These are phyloP conservation scores for Linnemannia hyalina DNA, from an alignment of 192 early-diverging fungal genomes.

Conservation along the genomic window DNA sequence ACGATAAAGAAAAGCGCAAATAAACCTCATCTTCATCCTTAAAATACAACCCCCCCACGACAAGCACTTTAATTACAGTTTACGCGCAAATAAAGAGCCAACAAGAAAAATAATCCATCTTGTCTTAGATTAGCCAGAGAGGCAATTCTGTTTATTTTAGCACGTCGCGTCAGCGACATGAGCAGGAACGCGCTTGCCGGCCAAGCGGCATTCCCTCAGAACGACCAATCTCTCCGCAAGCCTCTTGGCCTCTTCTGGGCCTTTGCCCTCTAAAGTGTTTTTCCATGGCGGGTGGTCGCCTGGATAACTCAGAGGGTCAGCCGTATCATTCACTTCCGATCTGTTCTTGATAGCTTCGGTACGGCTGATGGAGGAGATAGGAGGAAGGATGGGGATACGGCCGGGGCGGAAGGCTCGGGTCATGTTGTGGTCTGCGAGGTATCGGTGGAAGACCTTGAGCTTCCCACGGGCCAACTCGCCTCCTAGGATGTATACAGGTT, in stretches of 20 bases:
- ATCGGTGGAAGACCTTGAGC: constrained; percentile 49
- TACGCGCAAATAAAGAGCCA: background rate
- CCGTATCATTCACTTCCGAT: constrained; percentile 6
- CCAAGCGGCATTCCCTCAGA: constrained; percentile 31
- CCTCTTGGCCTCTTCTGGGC: constrained; percentile 29
- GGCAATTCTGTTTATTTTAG: background rate
- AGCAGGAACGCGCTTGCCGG: constrained; percentile 29
- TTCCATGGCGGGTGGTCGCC: constrained; percentile 48
- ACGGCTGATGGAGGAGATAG: background rate
- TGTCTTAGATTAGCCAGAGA: too few relatives aligned
- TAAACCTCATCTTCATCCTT: background rate
- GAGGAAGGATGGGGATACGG: constrained; percentile 22
- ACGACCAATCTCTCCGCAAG: constrained; percentile 28
- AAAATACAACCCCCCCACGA: background rate
- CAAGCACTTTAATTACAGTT: background rate
- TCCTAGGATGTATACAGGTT: constrained; percentile 47
- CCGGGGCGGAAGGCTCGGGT: constrained; percentile 54
- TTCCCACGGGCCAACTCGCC: constrained; percentile 45
- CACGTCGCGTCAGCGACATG: constrained; percentile 33
- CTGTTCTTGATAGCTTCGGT: background rate
- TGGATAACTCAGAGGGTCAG: constrained; percentile 48
- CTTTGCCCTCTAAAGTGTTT: constrained; percentile 12
- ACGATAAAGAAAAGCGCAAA: background rate
- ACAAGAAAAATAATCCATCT: background rate
- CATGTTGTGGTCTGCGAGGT: constrained; percentile 20